A percentile compares a stretch with the other conserved stretches of the same genome.
Evolutionary conservation across 164 flowering plant genomes (phyloP).

Genomic region (Tinospora cordifolia): DNA sequence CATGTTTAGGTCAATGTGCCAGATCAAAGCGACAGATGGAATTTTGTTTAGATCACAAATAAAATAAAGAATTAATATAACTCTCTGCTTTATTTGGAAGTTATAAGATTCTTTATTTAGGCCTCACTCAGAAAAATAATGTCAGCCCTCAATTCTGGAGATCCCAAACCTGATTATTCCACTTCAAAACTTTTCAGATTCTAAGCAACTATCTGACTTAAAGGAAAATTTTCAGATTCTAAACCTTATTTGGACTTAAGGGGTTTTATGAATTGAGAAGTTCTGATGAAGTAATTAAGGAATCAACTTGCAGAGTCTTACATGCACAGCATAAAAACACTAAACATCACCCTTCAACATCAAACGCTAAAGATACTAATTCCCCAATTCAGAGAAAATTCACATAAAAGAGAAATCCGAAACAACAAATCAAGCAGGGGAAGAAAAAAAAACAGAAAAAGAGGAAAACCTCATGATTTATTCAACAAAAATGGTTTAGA

Average conservation of each 20-base stretch:
- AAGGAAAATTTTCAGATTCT: conserved; percentile 3
- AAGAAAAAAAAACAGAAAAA: not conserved
- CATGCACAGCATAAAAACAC: conserved; percentile 4
- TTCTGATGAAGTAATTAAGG: not conserved
- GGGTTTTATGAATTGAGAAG: not conserved
- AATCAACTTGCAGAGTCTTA: not conserved
- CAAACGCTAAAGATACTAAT: not conserved
- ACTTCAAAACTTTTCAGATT: not conserved
- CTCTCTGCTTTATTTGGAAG: too few species aligned
- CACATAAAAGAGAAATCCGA: not conserved
- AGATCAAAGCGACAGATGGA: not conserved
- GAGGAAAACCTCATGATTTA: too few species aligned
- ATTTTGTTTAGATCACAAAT: not conserved
- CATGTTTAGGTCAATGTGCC: too few species aligned
- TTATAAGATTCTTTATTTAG: too few species aligned
- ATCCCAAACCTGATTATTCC: not conserved
- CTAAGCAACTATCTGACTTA: not conserved
- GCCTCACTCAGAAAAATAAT: not conserved
- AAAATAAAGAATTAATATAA: too few species aligned
- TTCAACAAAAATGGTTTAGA: too few species aligned
- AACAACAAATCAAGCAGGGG: not conserved
- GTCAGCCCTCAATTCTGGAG: not conserved
- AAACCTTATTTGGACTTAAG: not conserved
- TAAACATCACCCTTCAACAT: not conserved
- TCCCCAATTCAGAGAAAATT: not conserved